Base-by-base conservation (phyloP, 1,139 yeast species). In the Hansenula lynferdii region DNA sequence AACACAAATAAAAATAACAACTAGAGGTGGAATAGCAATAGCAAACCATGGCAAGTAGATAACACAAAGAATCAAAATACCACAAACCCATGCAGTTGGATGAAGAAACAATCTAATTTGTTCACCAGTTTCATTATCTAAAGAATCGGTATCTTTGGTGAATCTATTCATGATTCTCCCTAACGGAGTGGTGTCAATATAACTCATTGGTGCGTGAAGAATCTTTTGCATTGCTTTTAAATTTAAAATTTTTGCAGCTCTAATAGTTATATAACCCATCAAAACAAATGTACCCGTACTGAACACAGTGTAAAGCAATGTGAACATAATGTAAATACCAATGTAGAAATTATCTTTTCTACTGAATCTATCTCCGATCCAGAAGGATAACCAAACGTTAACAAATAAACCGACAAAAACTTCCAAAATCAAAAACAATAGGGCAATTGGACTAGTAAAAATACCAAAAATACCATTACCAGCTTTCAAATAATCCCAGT, bases 351-450 rank as follows among this genome's bases (percentile, higher is more conserved):
- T 70, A 35, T 70, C 65, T 2, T 72, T 45, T 38, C 70, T 61
- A 19, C 48, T 34, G 52, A 81, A 85, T 54, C 73, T 77, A 40
- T 67, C 39, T 17, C 70, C 73, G 4, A 83, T 71, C 96, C 96
- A 87, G 58, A 77, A 87, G 0, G 95, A 82, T 47, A 87, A 67
- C 95, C 95, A 87, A 17, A 82, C 80, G 50, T 83, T 84, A 27
- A 85, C 70, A 56, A 85, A 84, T 29, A 85, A 60, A 38, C 69
- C 72, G 44, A 72, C 67, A 54, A 85, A 85, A 0, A 87, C 74
- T 5, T 72, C 63, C 6, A 63, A 48, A 3, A 60, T 49, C 22
- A 73, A 61, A 12, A 67, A 46, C 1, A 72, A 18, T 1, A 73
- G 15, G 30, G 72, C 64, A 1, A 70, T 15, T 6, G 79, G 75